Evolutionary conservation across 345 rosid species (phyloP).

Genomic region (Angophora floribunda): DNA sequence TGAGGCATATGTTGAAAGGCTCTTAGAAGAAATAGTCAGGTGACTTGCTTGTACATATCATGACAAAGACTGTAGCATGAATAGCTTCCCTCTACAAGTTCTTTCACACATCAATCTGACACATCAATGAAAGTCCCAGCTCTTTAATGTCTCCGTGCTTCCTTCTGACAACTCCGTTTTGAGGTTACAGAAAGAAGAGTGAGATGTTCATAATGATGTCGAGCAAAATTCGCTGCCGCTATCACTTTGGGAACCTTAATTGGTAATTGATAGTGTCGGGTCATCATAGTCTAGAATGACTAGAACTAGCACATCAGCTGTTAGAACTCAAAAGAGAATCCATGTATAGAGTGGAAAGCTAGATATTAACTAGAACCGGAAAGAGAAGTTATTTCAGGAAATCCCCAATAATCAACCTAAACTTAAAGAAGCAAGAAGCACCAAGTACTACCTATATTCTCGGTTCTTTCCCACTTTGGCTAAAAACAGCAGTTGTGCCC

Average conservation of each 20-base stretch:
- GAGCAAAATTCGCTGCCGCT: background rate
- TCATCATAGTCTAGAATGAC: background rate
- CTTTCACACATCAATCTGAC: background rate
- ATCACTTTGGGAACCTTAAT: background rate
- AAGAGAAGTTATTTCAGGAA: background rate
- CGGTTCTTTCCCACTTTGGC: background rate
- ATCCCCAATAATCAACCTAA: background rate
- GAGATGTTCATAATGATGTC: background rate
- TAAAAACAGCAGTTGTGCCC: background rate
- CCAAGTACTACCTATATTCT: background rate
- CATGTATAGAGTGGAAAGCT: background rate
- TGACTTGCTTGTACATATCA: background rate
- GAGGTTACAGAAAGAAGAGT: background rate
- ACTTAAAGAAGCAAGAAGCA: background rate
- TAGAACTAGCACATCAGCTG: background rate
- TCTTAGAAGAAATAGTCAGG: background rate
- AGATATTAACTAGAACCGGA: background rate
- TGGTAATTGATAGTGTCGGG: background rate
- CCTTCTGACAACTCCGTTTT: background rate
- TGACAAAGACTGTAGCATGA: background rate
- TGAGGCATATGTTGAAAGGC: background rate
- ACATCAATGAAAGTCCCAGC: background rate
- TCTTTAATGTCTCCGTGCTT: background rate
- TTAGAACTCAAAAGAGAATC: background rate
- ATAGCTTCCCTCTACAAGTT: too few species aligned